Conservation (phyloP, 176 grass and related monocot species). For the Tillandsia fasciculata region DNA sequence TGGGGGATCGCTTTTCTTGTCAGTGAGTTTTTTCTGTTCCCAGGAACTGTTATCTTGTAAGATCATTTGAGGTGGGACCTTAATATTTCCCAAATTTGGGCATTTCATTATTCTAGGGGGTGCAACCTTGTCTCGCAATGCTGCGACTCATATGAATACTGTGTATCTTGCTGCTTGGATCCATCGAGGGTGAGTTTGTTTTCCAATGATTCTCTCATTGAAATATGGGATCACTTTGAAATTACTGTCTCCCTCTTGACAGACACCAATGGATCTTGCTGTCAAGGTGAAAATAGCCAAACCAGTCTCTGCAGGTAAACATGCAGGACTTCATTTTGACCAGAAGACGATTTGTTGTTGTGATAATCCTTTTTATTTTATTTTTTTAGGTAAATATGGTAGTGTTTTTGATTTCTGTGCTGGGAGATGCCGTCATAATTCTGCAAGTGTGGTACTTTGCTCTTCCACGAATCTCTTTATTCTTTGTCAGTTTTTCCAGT, state of each 20-base stretch:
- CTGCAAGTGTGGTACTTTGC: constrained; percentile 65
- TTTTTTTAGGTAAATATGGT: constrained; percentile 53
- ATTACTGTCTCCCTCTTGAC: constrained; percentile 16
- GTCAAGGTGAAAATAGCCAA: constrained; percentile 71
- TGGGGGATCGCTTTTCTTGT: constrained; percentile 63
- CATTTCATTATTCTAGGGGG: constrained; percentile 40
- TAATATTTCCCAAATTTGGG: constrained; percentile 21
- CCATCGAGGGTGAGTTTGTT: constrained; percentile 54
- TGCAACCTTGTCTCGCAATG: constrained; percentile 64
- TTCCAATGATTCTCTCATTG: constrained; percentile 6
- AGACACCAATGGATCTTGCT: constrained; percentile 57
- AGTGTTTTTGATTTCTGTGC: constrained; percentile 72
- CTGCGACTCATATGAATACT: constrained; percentile 92
- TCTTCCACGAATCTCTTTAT: not conserved
- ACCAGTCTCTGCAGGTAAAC: constrained; percentile 68
- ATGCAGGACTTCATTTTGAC: constrained; percentile 4
- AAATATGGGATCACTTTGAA: not conserved
- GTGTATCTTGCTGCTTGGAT: constrained; percentile 91
- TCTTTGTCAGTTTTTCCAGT: not conserved
- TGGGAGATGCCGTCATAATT: constrained; percentile 89
- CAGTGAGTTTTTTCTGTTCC: constrained; percentile 48
- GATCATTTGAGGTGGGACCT: not conserved
- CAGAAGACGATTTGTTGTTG: constrained; percentile 1
- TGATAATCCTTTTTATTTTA: constrained; percentile 19
- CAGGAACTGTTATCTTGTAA: not conserved